Conservation (phyloP, 2,329 filamentous ascomycete genomes). For the Aspergillus proliferans region DNA sequence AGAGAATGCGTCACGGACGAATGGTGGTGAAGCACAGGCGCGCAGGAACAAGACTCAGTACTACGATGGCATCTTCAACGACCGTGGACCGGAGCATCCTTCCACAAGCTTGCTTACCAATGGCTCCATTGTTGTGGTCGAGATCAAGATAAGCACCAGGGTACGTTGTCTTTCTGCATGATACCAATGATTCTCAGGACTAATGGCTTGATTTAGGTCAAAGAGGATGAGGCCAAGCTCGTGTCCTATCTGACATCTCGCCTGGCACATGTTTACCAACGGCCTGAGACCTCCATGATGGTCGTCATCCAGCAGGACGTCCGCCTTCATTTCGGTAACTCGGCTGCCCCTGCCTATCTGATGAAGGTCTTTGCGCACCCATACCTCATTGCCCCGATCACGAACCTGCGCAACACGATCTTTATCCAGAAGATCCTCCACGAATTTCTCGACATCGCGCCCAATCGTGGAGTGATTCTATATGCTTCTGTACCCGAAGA, state of each 20-base stretch:
- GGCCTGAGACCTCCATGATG: slow-evolving; percentile 66
- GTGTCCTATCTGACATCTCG: slow-evolving; percentile 67
- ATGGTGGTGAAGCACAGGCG: slow-evolving; percentile 15
- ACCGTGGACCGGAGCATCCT: slow-evolving; percentile 29
- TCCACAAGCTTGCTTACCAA: slow-evolving; percentile 45
- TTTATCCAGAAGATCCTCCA: slow-evolving; percentile 70
- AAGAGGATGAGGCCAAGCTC: slow-evolving; percentile 68
- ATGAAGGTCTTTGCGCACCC: slow-evolving; percentile 67
- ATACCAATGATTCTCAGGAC: not conserved
- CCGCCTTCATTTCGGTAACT: slow-evolving; percentile 68
- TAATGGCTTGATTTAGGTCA: slow-evolving; percentile 39
- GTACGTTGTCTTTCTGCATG: slow-evolving; percentile 38
- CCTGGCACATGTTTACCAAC: slow-evolving; percentile 68
- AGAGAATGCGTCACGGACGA: slow-evolving; percentile 8
- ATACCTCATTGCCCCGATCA: slow-evolving; percentile 61
- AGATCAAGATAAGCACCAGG: slow-evolving; percentile 59
- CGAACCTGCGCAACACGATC: slow-evolving; percentile 74
- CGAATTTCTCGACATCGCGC: slow-evolving; percentile 60
- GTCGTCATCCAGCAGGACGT: slow-evolving; percentile 70
- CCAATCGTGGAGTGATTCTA: slow-evolving; percentile 64
- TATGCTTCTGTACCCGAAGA: slow-evolving; percentile 67
- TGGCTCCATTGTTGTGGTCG: slow-evolving; percentile 56
- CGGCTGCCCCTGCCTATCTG: slow-evolving; percentile 72
- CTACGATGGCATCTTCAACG: slow-evolving; percentile 35
- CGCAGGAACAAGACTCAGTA: slow-evolving; percentile 32